Evolutionary conservation across 2,329 filamentous ascomycete species (phyloP), one percentile per base, ranked within the genome.

Genomic region (Pseudogymnoascus sp.): DNA sequence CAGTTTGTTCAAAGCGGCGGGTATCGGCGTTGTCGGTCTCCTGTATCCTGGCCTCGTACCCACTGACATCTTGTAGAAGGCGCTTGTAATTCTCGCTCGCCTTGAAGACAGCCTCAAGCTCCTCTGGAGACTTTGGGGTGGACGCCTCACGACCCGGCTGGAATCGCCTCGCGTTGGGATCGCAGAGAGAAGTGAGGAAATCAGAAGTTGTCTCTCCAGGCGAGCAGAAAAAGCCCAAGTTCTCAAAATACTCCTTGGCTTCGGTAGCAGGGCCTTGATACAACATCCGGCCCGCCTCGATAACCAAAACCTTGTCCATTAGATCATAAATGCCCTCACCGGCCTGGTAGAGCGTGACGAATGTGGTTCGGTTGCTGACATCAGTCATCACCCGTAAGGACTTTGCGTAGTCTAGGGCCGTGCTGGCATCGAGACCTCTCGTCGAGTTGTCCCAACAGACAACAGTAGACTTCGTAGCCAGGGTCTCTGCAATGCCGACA

Each of bases 371-470:
- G 0, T 83, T 82, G 3, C 83, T 73, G 1, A 85, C 77, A 64
- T 88, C 83, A 0, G 85, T 87, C 78, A 88, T 76, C 6, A 82
- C 80, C 6, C 86, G 76, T n/a, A 88, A 72, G 2, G 82, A 80
- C 66, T 82, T 84, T 30, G 80, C 76, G 68, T 80, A 87, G 60
- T 86, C 79, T 1, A 87, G 74, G 1, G 84, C 84, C 4, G 81
- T 85, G 66, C 79, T 83, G 0, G 85, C 84, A 67, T 89, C 86
- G 0, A 88, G 74, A 59, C 86, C 86, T 62, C 85, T 74, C 0
- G 85, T 88, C 8, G 78, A 81, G 69, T 88, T 88, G 63, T 89
- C 86, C 85, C 84, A 88, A 70, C 82, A 87, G 59, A 80, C 82
- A 1, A 90, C 78, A 60, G 66, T 68, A 30, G 62, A 69, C 33